Evolutionary conservation across 805 yeast species (phyloP), one percentile per base, ranked within the genome.

Genomic region (Candida ascalaphidarum): DNA sequence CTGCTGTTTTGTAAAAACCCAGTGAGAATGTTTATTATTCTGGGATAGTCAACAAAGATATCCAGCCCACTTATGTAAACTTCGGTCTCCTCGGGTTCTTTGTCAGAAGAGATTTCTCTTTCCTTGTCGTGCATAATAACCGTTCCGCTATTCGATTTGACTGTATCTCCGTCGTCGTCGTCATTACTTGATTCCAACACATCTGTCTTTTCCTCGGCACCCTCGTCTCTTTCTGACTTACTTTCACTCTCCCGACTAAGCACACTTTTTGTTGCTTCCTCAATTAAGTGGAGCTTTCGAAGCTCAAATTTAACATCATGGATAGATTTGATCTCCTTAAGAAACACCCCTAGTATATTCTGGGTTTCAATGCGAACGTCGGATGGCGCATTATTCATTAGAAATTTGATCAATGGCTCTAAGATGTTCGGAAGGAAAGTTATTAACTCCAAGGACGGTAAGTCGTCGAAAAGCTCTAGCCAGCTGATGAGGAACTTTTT

Each of bases 401-500:
- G 61, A 43, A 84, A 89, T 12, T 77, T 69, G 25, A 89, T 62
- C 35, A 89, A 59, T 0, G 92, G 96, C 27, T 86, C 92, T 22
- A 92, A 61, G 48, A 92, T 85, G 21, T 88, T 81, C 1, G 98
- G 96, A 26, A 92, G 61, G 48, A 81, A 92, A 0, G 94, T 72
- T 12, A 92, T 75, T 33, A 92, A 61, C 43, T 89, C 96, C 30
- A 89, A 62, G 29, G 89, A 94, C 0, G 98, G 97, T 6, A 88
- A 84, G 8, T 92, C 85, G 52, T 89, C 92, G 27, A 92, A 63
- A n/a, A 92, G 70, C 38, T 85, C 81, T 26, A 92, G 68, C 98
- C 98, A 92, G 28, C 94, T 83, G 9, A 92, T 89, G 32, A 92
- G 60, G 45, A 92, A 92, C 59, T 85, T 80, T 39, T 96, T 69